Base-by-base conservation (phyloP, 169 alveolate species). In the Plasmodium gaboni region DNA sequence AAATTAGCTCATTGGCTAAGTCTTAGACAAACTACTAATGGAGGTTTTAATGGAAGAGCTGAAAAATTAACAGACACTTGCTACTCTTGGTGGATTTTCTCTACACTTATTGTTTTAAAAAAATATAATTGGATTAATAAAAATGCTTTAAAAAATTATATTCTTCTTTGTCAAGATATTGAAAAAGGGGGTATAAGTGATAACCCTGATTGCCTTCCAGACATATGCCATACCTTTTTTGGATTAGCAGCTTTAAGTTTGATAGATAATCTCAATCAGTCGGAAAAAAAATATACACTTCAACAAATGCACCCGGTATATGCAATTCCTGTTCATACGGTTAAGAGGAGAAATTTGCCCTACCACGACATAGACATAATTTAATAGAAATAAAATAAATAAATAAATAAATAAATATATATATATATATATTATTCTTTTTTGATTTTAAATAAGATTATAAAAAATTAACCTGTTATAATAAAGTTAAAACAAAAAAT, bases 41-140 rank as follows among this genome's bases (percentile, higher is more conserved):
- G 99, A 22, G 99, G 99, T 42, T 97, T 97, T 73, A 98, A 98
- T 93, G 99, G 99, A 26, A 95, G 99, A 70, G 99, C 99, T 26
- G 99, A 98, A 91, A 98, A 98, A 94, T 93, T 97, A 46, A 98
- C 99, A 5, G 99, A 98, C 88, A 98, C 98, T 7, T 98, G 99
- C 83, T 98, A 98, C 92, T 96, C 99, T 26, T 98, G 99, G 99
- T 98, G 99, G 99, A 97, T 97, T 44, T 94, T 96, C 46, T 95
- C 98, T 22, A 92, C 98, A 8, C 42, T 85, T 28, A 72, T 72
- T 88, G 32, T 76, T 71, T n/a, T 85, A 91, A 89, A 96, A 78
- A 94, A 98, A 85, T 93, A 92, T 69, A 89, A 94, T 26, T 97
- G 98, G 98, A 93, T 97, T 53, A 96, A 97, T 93, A 93, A 92